A percentile compares a stretch with the other conserved stretches of the same genome.
phyloP scores from a whole-genome alignment of 768 basidiomycete genomes.

The Tylopilus felleus region DNA sequence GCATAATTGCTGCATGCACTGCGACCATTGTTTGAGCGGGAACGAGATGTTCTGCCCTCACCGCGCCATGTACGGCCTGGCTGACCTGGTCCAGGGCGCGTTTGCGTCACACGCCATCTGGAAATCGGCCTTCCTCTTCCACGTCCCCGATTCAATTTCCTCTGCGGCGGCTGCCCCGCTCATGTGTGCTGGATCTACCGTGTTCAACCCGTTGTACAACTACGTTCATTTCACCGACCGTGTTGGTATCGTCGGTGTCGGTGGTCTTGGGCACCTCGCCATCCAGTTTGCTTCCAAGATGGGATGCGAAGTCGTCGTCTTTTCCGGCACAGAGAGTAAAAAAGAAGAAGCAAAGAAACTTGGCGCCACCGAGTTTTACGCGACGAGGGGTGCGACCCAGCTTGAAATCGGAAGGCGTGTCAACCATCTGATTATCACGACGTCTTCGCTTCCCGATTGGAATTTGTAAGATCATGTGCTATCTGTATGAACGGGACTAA shows the following conservation, averaged over 20 bases:
- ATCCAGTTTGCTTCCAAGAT: slow-evolving; percentile 40
- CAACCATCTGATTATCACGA: slow-evolving; percentile 32
- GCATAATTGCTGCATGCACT: slow-evolving; percentile 32
- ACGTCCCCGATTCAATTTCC: slow-evolving; percentile 30
- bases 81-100: slow-evolving; percentile 33
- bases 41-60: slow-evolving; percentile 29
- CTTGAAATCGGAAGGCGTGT: slow-evolving; percentile 29
- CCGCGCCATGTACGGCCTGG: slow-evolving; percentile 24
- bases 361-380: slow-evolving; percentile 37
- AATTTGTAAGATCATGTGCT: slow-evolving; percentile 20
- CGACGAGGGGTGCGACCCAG: slow-evolving; percentile 22
- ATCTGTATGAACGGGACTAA: neutral
- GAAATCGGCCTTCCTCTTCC: slow-evolving; percentile 34
- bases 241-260: slow-evolving; percentile 34
- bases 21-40: slow-evolving; percentile 33
- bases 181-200: slow-evolving; percentile 38
- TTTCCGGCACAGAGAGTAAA: slow-evolving; percentile 34
- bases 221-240: slow-evolving; percentile 31
- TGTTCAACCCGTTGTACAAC: slow-evolving; percentile 28
- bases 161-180: slow-evolving; percentile 34
- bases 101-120: slow-evolving; percentile 36
- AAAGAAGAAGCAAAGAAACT: slow-evolving; percentile 31
- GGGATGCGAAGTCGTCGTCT: slow-evolving; percentile 37
- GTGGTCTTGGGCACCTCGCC: slow-evolving; percentile 38
- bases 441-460: slow-evolving; percentile 30